Evolutionary conservation across 495 filamentous ascomycete species (phyloP).

Genomic region (Penicillium daleae): DNA sequence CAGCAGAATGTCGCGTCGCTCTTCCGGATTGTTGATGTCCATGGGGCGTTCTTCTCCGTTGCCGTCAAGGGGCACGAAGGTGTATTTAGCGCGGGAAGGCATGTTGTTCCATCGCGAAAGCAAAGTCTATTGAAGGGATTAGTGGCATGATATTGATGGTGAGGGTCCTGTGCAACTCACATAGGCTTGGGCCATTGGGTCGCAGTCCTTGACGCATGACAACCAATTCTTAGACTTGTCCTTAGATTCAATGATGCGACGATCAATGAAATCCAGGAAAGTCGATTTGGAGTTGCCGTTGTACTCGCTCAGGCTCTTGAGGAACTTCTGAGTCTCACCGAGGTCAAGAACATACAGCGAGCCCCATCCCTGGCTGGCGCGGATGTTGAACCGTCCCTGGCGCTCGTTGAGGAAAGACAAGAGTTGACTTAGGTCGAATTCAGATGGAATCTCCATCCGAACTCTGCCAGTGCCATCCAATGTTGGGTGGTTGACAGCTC

Average conservation of each 20-base stretch:
- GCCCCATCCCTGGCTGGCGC: conserved; percentile 50
- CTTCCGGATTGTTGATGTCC: conserved; percentile 45
- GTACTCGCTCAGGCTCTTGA: conserved; percentile 49
- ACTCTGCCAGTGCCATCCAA: conserved; percentile 40
- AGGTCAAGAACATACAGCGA: conserved; percentile 51
- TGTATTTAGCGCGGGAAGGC: conserved; percentile 54
- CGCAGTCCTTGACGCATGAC: conserved; percentile 50
- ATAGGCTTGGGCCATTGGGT: conserved; percentile 48
- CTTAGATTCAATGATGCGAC: conserved; percentile 51
- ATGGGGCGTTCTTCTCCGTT: conserved; percentile 42
- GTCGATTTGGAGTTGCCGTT: conserved; percentile 51
- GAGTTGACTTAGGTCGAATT: conserved; percentile 48
- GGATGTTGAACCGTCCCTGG: conserved; percentile 53
- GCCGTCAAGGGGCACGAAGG: conserved; percentile 42
- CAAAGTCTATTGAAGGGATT: conserved; percentile 38
- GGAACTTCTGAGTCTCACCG: conserved; percentile 48
- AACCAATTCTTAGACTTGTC: conserved; percentile 56
- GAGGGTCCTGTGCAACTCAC: conserved; percentile 31
- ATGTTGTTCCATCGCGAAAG: conserved; percentile 57
- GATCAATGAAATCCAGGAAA: conserved; percentile 53
- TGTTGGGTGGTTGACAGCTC: conserved; percentile 50
- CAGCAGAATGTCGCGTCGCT: conserved; percentile 49
- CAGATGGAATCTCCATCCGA: conserved; percentile 46
- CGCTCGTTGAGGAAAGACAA: conserved; percentile 47
- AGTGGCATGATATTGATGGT: not conserved